Conservation (phyloP, 441 rosid species). For the Erysimum pusillum region DNA sequence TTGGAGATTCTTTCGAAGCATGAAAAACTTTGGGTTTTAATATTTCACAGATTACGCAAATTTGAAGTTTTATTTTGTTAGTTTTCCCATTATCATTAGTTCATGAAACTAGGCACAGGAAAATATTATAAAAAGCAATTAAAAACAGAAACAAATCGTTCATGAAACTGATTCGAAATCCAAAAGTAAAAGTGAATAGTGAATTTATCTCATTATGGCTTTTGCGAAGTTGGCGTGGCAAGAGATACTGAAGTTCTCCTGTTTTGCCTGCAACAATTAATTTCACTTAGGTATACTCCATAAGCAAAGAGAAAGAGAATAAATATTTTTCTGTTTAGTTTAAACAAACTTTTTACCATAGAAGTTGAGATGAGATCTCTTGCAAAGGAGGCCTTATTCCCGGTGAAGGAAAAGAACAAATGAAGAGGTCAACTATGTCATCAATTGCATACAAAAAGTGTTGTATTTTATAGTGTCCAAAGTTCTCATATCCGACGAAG, state of each 20-base stretch:
- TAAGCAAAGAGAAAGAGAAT: constrained; percentile 1
- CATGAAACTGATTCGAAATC: neutral
- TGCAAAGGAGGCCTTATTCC: constrained; percentile 89
- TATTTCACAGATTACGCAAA: neutral
- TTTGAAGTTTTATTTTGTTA: neutral
- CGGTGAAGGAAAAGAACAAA: constrained; percentile 91
- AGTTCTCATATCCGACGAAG: constrained; percentile 64
- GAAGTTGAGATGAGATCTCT: constrained; percentile 79
- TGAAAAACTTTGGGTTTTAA: neutral
- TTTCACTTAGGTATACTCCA: no score
- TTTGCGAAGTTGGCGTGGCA: constrained; percentile 95
- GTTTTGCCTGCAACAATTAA: constrained; percentile 72
- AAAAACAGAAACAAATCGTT: neutral
- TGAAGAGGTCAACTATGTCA: constrained; percentile 53
- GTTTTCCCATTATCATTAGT: neutral
- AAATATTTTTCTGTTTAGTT: constrained; percentile 17
- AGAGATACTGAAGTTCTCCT: constrained; percentile 81
- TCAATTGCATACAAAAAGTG: neutral
- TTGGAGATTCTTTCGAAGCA: neutral
- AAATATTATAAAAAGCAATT: neutral
- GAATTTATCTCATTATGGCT: constrained; percentile 42
- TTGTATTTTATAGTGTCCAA: neutral
- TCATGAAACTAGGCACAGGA: neutral
- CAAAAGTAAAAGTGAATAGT: neutral
- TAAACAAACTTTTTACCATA: constrained; percentile 61